A percentile compares a stretch with the other conserved stretches of the same genome.
Evolutionary conservation across 2,329 filamentous ascomycete species (phyloP).

Genomic region (Cryphonectria naterciae): DNA sequence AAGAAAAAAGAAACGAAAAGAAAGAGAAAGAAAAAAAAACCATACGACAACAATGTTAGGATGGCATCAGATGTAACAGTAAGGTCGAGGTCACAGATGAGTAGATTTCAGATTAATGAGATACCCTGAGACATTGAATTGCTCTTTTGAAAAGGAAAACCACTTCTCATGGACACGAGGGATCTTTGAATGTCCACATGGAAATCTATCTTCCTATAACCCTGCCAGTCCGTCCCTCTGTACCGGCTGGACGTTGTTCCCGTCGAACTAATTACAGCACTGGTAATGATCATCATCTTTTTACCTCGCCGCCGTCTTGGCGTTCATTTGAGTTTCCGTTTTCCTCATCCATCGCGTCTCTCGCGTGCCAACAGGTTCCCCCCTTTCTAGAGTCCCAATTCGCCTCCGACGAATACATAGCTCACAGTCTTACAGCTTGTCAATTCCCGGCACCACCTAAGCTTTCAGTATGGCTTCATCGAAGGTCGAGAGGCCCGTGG

Average conservation of each 20-base stretch:
- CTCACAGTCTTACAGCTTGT: too few species aligned
- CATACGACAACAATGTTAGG: neutral
- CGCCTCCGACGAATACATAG: too few species aligned
- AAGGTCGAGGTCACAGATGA: neutral
- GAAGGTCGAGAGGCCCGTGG: neutral
- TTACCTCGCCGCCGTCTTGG: neutral
- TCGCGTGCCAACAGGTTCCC: neutral
- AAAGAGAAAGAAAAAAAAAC: too few species aligned
- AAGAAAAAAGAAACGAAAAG: neutral
- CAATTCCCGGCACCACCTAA: neutral
- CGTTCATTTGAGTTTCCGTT: neutral
- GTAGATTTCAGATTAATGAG: conserved; percentile 10
- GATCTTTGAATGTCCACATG: too few species aligned
- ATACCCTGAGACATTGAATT: conserved; percentile 7
- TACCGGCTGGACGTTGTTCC: neutral
- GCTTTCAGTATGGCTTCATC: neutral
- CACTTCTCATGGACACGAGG: neutral
- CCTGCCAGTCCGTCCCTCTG: too few species aligned
- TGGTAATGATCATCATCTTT: neutral
- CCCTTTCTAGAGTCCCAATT: neutral
- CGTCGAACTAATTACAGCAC: neutral
- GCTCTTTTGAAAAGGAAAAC: neutral
- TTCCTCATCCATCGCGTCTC: neutral
- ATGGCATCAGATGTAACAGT: neutral
- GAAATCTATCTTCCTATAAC: too few species aligned